Percentiles rank a stretch among this genome's conserved stretches.
phyloP scores from a whole-genome alignment of 108 stramenopile species.

The Cyclotella choctawhatcheeana region DNA sequence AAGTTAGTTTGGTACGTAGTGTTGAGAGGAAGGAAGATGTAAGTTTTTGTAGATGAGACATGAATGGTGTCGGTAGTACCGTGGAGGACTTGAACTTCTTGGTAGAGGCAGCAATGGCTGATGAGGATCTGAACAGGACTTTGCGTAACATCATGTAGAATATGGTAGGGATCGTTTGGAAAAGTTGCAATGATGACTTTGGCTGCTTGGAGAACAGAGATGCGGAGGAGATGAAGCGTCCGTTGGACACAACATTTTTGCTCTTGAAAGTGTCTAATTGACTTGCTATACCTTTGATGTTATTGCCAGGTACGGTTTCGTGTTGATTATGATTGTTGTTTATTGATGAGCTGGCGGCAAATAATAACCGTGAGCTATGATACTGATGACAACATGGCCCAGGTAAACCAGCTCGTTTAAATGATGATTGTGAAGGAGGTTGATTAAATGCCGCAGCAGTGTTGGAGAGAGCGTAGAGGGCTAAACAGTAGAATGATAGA shows the following conservation, averaged over 20 bases:
- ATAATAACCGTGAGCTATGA: not conserved
- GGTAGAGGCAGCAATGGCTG: not conserved
- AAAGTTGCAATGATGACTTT: not conserved
- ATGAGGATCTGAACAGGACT: not conserved
- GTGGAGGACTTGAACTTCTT: too few species aligned
- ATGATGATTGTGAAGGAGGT: not conserved
- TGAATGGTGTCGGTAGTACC: not conserved
- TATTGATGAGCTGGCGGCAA: not conserved
- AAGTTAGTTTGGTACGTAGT: constrained; percentile 8
- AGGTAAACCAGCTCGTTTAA: not conserved
- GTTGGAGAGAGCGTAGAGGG: not conserved
- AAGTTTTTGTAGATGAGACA: not conserved
- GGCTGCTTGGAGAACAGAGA: not conserved
- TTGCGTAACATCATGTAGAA: constrained; percentile 4
- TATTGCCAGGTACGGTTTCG: not conserved
- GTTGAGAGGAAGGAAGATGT: not conserved
- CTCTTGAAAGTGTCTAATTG: too few species aligned
- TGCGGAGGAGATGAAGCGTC: not conserved
- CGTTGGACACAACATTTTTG: too few species aligned
- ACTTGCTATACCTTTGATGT: too few species aligned
- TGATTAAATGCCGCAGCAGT: constrained; percentile 7
- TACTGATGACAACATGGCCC: not conserved
- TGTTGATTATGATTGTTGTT: not conserved
- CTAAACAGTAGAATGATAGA: too few species aligned
- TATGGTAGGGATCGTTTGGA: constrained; percentile 5